Percentiles rank a stretch among this genome's conserved stretches.
Conservation (phyloP, 306 rosid species). For the Chamaecrista fasciculata region DNA sequence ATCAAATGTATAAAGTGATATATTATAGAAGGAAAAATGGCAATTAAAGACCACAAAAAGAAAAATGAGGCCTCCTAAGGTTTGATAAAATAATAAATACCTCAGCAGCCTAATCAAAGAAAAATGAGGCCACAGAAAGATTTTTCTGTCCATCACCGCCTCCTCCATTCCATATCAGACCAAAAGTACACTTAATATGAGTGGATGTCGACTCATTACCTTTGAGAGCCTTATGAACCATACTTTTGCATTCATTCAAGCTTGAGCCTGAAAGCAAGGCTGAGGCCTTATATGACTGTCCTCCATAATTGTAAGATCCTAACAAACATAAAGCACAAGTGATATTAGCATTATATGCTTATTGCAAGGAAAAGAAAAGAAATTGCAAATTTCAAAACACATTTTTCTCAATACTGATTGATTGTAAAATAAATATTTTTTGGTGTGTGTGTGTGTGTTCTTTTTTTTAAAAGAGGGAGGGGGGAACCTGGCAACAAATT, state of each 20-base stretch:
- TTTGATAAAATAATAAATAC: constrained; percentile 40
- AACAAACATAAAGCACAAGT: not conserved
- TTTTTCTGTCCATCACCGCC: constrained; percentile 89
- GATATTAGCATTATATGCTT: constrained; percentile 1
- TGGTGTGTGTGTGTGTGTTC: no score
- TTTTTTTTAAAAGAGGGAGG: not conserved
- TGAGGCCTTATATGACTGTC: constrained; percentile 48
- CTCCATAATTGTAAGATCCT: constrained; percentile 76
- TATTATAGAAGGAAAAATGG: no score
- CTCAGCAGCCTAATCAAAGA: constrained; percentile 96
- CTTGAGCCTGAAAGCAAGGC: constrained; percentile 64
- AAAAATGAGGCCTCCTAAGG: no score
- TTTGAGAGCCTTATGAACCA: constrained; percentile 62
- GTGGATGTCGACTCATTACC: constrained; percentile 67
- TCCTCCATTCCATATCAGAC: constrained; percentile 92
- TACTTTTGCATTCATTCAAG: constrained; percentile 61
- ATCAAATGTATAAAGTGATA: no score
- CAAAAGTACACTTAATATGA: constrained; percentile 87
- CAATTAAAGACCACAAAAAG: no score
- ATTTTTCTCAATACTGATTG: not conserved
- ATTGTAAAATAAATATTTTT: not conserved
- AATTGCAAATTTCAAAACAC: not conserved
- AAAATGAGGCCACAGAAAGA: constrained; percentile 92
- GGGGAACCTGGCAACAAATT: not conserved
- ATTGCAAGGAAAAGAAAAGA: not conserved